Evolutionary conservation across 2,329 filamentous ascomycete species (phyloP).

Genomic region (Colletotrichum phormii): DNA sequence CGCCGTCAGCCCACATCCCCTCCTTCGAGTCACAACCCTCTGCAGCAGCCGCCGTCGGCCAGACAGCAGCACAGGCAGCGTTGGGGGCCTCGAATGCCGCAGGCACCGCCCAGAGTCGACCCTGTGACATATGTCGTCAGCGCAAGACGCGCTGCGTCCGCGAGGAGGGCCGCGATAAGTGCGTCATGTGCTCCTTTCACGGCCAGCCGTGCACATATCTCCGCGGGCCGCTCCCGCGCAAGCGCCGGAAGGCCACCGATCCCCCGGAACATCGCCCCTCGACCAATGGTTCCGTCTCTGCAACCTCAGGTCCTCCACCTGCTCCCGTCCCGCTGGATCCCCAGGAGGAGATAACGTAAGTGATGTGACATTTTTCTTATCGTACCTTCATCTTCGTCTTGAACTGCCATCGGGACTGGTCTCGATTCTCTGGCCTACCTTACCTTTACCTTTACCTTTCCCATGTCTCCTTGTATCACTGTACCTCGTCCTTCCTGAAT

Average conservation of each 20-base stretch:
- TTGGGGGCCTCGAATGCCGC: not conserved
- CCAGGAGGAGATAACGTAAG: conserved; percentile 37
- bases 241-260: conserved; percentile 42
- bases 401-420: not conserved
- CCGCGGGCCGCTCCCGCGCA: conserved; percentile 48
- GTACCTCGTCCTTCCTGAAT: not conserved
- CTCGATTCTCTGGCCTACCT: not conserved
- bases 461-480: conserved; percentile 1
- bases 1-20: conserved; percentile 1
- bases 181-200: conserved; percentile 74
- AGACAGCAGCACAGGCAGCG: not conserved
- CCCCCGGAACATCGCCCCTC: conserved; percentile 38
- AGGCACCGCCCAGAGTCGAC: conserved; percentile 47
- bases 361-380: not conserved
- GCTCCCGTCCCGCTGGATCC: conserved; percentile 30
- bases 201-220: conserved; percentile 76
- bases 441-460: not conserved
- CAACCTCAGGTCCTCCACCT: conserved; percentile 20
- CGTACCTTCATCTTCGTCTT: not conserved
- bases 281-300: conserved; percentile 30
- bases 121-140: conserved; percentile 74
- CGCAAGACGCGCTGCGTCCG: conserved; percentile 75
- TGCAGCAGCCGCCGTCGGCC: not conserved
- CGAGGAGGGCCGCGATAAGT: conserved; percentile 68
- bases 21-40: conserved; percentile 22